These are phyloP conservation scores for Phialophora verrucosa DNA, from an alignment of 2,329 filamentous ascomycete species.

Conservation along the genomic window DNA sequence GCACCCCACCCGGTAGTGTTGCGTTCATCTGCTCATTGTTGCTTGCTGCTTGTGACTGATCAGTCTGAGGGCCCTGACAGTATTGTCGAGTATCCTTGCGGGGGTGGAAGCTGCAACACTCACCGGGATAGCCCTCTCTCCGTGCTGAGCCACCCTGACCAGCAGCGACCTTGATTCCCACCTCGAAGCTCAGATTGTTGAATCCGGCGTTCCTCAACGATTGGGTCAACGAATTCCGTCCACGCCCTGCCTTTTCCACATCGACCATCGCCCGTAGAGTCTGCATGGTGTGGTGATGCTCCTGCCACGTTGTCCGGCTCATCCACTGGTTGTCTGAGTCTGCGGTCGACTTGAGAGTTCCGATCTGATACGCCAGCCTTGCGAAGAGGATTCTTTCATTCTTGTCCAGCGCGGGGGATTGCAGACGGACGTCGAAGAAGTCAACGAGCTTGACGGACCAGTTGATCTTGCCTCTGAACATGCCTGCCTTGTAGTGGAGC, in stretches of 20 bases:
- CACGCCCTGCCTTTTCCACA: background rate
- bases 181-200: background rate
- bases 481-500: background rate
- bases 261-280: background rate
- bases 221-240: background rate
- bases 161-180: background rate
- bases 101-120: too few relatives aligned
- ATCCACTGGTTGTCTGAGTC: background rate
- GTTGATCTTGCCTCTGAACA: constrained; percentile 5
- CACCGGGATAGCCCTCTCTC: background rate
- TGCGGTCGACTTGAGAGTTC: background rate
- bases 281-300: background rate
- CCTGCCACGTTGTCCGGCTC: background rate
- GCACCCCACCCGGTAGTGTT: background rate
- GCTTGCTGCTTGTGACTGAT: background rate
- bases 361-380: background rate
- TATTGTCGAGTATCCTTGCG: background rate
- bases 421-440: background rate
- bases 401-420: background rate
- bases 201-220: background rate
- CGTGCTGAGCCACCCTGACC: background rate
- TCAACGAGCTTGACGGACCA: background rate
- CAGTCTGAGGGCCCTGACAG: background rate
- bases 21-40: background rate
- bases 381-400: background rate